Base-by-base conservation (phyloP, 257 asterid genomes). In the Marsdenia floribunda region DNA sequence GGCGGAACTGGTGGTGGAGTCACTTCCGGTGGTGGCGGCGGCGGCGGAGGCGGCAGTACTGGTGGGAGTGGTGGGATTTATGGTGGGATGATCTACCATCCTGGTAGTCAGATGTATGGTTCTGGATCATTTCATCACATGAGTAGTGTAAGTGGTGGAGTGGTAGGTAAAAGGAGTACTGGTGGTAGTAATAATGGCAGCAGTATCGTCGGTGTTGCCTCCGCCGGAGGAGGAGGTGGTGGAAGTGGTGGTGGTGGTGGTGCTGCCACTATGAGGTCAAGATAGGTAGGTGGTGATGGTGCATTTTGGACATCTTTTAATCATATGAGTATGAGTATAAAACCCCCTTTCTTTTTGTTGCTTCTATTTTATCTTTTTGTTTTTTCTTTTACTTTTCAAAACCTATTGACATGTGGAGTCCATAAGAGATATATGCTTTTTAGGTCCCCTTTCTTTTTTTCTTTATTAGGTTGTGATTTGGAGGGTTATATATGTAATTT, bases 71-170 rank as follows among this genome's bases (percentile, higher is more conserved):
- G 69, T 35, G 69, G 69, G 14, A 37, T 64, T 3, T n/a, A 46
- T 37, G 69, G 69, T 16, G 24, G 69, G 19, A n/a, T 64, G 24
- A 18, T 64, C n/a, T 64, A 35, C 38, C 69, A 64, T 64, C 69
- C 69, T 6, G 47, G 69, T 35, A 49, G 69, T 15, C 49, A 64
- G 69, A 64, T 64, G 47, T 64, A 64, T 18, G 69, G 69, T 35
- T 64, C 69, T 18, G 69, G 69, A 16, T 37, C 46, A 15, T 37
- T 15, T 35, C 69, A 35, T 35, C 69, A 37, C 0, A 35, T 64
- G 47, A 9, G 2, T 44, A 44, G 49, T 64, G 44, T 37, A 40
- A 37, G 47, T 16, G 49, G 69, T 1, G 69, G 69, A 64, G 49
- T 35, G 35, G 6, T 35, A 46, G 69, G 69, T 14, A 35, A 35